A percentile compares a stretch with the other conserved stretches of the same genome.
Evolutionary conservation across 805 yeast genomes (phyloP).

Genomic region (Komagataella mondaviorum): DNA sequence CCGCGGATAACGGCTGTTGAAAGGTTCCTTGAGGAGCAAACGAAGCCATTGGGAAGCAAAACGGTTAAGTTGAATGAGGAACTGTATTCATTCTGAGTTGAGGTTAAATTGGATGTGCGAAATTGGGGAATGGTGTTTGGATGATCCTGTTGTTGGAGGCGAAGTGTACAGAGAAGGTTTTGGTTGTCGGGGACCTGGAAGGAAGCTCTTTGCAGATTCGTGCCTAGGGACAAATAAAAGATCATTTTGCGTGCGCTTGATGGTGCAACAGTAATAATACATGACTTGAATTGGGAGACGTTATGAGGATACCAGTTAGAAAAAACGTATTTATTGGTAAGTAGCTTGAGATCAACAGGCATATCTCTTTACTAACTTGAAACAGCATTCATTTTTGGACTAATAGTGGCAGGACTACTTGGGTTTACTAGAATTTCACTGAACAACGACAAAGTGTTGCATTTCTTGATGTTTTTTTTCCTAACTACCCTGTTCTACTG

Average conservation of each 20-base stretch:
- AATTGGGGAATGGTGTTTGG: background rate
- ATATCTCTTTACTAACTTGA: background rate
- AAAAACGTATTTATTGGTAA: conserved; percentile 1
- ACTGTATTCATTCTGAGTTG: background rate
- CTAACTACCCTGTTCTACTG: conserved; percentile 34
- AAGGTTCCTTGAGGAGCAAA: conserved; percentile 3
- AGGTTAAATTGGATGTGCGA: background rate
- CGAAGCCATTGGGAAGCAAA: background rate
- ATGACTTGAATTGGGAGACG: background rate
- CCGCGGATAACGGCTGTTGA: conserved; percentile 38
- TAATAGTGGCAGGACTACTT: conserved; percentile 19
- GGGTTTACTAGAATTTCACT: conserved; percentile 37
- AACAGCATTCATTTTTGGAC: conserved; percentile 9
- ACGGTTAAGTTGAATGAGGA: background rate
- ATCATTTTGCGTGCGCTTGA: background rate
- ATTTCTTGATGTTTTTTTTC: conserved; percentile 28
- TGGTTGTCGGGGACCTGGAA: background rate
- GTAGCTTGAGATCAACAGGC: background rate
- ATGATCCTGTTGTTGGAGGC: background rate
- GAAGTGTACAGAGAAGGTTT: background rate
- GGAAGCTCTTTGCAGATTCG: background rate
- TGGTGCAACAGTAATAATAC: background rate
- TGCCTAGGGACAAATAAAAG: too few species aligned
- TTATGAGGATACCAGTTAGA: conserved; percentile 2
- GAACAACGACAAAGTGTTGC: conserved; percentile 32